Conservation (phyloP, 2,329 filamentous ascomycete species). For the Coniella vitis region DNA sequence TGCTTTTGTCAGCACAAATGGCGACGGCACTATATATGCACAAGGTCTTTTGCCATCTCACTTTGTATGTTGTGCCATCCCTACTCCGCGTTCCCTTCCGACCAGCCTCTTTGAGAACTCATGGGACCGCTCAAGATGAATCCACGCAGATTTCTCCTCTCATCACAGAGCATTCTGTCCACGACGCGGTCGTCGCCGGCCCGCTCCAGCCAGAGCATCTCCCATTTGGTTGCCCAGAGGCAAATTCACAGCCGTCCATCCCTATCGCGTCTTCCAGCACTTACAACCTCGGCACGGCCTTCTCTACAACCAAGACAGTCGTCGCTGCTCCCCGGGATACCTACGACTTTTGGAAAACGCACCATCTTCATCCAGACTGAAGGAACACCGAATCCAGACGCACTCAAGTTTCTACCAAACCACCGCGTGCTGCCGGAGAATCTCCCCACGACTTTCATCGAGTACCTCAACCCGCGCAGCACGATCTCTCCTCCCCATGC, state of each 20-base stretch:
- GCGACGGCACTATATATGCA: neutral
- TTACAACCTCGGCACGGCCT: constrained; percentile 22
- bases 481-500: constrained; percentile 85
- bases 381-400: constrained; percentile 87
- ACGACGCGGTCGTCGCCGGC: constrained; percentile 16
- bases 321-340: constrained; percentile 14
- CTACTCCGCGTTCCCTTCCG: neutral
- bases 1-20: constrained; percentile 3
- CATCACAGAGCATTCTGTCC: constrained; percentile 10
- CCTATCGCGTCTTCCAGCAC: constrained; percentile 17
- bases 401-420: constrained; percentile 93
- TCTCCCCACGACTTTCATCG: constrained; percentile 71
- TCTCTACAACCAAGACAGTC: constrained; percentile 16
- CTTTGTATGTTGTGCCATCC: no score
- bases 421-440: constrained; percentile 72
- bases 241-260: constrained; percentile 21
- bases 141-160: constrained; percentile 3
- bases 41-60: neutral
- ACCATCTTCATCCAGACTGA: constrained; percentile 98
- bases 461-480: constrained; percentile 83
- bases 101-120: neutral
- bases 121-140: constrained; percentile 1
- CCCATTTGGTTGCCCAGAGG: constrained; percentile 24
- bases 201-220: constrained; percentile 11
- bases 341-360: constrained; percentile 39